These are phyloP conservation scores for Syzygium oleosum DNA, from an alignment of 345 rosid species.

Conservation along the genomic window DNA sequence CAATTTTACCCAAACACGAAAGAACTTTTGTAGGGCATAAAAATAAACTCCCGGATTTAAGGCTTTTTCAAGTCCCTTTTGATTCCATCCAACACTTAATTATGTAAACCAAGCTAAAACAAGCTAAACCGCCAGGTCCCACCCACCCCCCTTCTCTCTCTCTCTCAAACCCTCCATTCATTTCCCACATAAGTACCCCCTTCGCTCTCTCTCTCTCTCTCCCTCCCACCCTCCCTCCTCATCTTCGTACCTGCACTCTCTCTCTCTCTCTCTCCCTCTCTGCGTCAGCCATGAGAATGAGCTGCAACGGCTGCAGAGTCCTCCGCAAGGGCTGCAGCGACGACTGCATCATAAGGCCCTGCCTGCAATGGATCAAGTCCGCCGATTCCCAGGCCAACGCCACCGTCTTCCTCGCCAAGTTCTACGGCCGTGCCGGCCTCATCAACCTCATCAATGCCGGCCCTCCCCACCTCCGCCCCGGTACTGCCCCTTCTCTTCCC, in stretches of 20 bases:
- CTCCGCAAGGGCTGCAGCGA: constrained; percentile 97
- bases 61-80: background rate
- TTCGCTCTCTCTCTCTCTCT: background rate
- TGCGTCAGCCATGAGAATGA: constrained; percentile 47
- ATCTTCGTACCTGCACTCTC: background rate
- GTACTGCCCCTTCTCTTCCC: constrained; percentile 14
- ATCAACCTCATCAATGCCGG: constrained; percentile 93
- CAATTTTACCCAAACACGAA: background rate
- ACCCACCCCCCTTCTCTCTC: background rate
- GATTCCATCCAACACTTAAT: background rate
- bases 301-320: constrained; percentile 96
- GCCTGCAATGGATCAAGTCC: constrained; percentile 82
- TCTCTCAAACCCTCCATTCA: background rate
- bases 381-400: constrained; percentile 92
- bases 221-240: background rate
- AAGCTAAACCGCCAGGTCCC: background rate
- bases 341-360: constrained; percentile 81
- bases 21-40: background rate
- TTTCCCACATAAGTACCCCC: background rate
- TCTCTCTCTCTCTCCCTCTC: background rate
- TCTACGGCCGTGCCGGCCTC: constrained; percentile 91
- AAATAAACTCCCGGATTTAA: background rate
- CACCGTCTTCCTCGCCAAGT: constrained; percentile 91
- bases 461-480: constrained; percentile 88
- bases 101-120: background rate